phyloP scores from a whole-genome alignment of 768 basidiomycete species.

The Tulasnella sp. region DNA sequence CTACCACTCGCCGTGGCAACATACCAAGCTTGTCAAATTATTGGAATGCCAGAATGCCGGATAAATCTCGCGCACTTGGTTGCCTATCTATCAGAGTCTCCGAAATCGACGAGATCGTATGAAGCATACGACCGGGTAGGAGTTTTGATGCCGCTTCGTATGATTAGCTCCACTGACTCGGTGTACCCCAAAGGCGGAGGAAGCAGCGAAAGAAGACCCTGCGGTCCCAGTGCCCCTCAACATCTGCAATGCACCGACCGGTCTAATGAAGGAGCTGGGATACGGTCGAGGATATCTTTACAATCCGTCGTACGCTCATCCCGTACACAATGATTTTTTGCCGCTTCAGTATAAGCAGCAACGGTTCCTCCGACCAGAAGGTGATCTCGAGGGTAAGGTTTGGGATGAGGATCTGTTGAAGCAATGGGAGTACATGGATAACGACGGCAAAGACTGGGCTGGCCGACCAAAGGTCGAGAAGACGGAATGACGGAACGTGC shows the following conservation, averaged over 20 bases:
- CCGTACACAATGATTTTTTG: conserved; percentile 52
- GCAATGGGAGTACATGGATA: conserved; percentile 44
- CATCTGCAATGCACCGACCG: conserved; percentile 69
- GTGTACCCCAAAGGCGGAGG: conserved; percentile 36
- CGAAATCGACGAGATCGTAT: conserved; percentile 71
- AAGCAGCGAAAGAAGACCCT: conserved; percentile 40
- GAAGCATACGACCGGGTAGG: conserved; percentile 50
- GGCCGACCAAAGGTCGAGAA: conserved; percentile 21
- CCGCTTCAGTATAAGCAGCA: conserved; percentile 37
- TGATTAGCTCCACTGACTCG: background rate
- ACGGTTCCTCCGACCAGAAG: conserved; percentile 35
- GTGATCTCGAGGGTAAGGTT: conserved; percentile 34
- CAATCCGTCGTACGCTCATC: conserved; percentile 54
- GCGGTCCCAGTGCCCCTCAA: conserved; percentile 54
- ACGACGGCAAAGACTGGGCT: conserved; percentile 38
- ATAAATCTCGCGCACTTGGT: conserved; percentile 70
- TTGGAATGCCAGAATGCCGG: conserved; percentile 77
- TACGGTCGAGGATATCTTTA: conserved; percentile 55
- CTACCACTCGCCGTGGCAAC: conserved; percentile 58
- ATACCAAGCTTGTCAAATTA: conserved; percentile 49
- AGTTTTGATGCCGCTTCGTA: background rate
- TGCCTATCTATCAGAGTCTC: conserved; percentile 68
- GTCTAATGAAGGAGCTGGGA: conserved; percentile 54
- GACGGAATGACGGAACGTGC: background rate
- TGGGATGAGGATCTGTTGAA: conserved; percentile 51